phyloP scores from a whole-genome alignment of 805 yeast genomes.

The Ogataea chonburiensis region DNA sequence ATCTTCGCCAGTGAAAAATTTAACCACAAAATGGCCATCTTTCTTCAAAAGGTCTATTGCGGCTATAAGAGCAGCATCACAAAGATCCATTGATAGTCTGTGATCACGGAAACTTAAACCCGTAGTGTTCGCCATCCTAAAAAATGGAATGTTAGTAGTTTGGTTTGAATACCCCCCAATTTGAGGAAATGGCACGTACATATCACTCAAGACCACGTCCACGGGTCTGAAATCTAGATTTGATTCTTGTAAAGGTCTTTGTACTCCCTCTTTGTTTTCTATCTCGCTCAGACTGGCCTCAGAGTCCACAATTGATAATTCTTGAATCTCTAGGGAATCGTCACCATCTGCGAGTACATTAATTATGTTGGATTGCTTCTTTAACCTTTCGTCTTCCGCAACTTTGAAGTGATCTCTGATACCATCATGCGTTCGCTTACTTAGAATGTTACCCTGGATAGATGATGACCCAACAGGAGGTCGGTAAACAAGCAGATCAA shows the following conservation, averaged over 20 bases:
- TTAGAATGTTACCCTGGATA: slow-evolving; percentile 85
- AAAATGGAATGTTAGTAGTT: slow-evolving; percentile 74
- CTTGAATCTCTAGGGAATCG: slow-evolving; percentile 15
- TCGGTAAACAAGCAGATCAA: slow-evolving; percentile 72
- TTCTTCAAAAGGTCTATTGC: slow-evolving; percentile 68
- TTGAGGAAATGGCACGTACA: slow-evolving; percentile 70
- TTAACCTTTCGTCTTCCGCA: slow-evolving; percentile 33
- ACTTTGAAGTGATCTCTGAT: slow-evolving; percentile 49
- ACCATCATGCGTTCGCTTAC: slow-evolving; percentile 57
- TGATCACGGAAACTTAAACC: slow-evolving; percentile 85
- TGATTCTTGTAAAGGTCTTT: slow-evolving; percentile 2
- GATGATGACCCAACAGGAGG: slow-evolving; percentile 82
- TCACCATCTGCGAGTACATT: slow-evolving; percentile 16
- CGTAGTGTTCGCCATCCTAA: slow-evolving; percentile 91
- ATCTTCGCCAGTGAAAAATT: slow-evolving; percentile 81
- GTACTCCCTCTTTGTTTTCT: slow-evolving; percentile 11
- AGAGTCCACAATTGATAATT: slow-evolving; percentile 20
- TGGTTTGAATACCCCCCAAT: slow-evolving; percentile 50
- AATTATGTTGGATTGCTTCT: slow-evolving; percentile 14
- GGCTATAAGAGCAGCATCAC: slow-evolving; percentile 84
- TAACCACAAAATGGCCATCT: slow-evolving; percentile 76
- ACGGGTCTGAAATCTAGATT: slow-evolving; percentile 44
- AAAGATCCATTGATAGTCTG: slow-evolving; percentile 79
- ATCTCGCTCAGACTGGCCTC: slow-evolving; percentile 14
- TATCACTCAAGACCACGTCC: slow-evolving; percentile 74